These are phyloP conservation scores for Sarocladium brachiariae DNA, from an alignment of 2,329 filamentous ascomycete genomes.

Conservation along the genomic window DNA sequence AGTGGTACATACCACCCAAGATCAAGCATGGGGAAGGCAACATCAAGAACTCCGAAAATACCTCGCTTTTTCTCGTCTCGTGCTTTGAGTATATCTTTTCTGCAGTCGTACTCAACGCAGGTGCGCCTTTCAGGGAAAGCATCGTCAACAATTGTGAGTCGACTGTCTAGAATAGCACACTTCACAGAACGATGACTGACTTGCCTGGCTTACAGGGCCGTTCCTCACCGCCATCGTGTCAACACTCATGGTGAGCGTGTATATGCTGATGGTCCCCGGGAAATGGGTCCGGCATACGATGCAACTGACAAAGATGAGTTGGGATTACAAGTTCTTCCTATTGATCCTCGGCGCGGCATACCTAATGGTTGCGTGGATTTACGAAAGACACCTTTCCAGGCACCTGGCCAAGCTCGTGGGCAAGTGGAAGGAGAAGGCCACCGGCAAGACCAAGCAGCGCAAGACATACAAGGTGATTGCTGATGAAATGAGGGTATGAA, in stretches of 20 bases:
- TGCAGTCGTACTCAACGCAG: conserved; percentile 84
- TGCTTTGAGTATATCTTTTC: conserved; percentile 95
- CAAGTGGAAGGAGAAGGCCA: conserved; percentile 47
- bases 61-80: conserved; percentile 78
- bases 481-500: conserved; percentile 40
- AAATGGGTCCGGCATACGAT: conserved; percentile 65
- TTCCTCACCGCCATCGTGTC: conserved; percentile 72
- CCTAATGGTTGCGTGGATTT: conserved; percentile 61
- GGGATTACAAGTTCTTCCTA: conserved; percentile 66
- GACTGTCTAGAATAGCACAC: no score
- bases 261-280: conserved; percentile 75
- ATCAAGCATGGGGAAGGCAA: conserved; percentile 74
- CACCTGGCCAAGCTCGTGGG: conserved; percentile 62
- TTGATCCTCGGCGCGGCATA: conserved; percentile 63
- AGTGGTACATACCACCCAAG: conserved; percentile 80
- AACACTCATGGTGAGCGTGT: conserved; percentile 60
- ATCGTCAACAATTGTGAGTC: conserved; percentile 71
- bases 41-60: conserved; percentile 89
- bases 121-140: conserved; percentile 77
- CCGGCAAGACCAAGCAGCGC: conserved; percentile 62
- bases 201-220: no score
- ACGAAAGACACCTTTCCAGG: conserved; percentile 66
- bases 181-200: no score
- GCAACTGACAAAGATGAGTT: conserved; percentile 75
- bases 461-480: conserved; percentile 82